Evolutionary conservation across 768 basidiomycete genomes (phyloP), one percentile per base, ranked within the genome.

Genomic region (Cystofilobasidium macerans): DNA sequence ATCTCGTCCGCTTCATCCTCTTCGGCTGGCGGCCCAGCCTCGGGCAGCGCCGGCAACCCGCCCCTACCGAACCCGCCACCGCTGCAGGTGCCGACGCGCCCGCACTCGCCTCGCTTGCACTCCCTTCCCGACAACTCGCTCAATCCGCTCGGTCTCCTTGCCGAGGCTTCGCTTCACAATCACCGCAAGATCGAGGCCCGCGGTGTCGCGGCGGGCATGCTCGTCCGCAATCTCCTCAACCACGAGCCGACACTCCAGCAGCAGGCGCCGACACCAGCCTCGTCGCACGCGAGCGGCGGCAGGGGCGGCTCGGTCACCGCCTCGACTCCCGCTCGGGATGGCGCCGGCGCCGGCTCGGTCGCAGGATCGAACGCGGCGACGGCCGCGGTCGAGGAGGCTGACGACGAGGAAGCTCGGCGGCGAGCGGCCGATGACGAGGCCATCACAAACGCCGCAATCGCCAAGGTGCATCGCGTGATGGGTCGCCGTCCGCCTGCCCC

Each of bases 61-160:
- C 26, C 47, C 8, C 16, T 30, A 6, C n/a, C 3, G 32, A 12
- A 28, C 20, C 36, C 47, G 28, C 35, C 43, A 22, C 32, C 53
- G 0, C 53, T 56, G 32, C 56, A 32, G 33, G 51, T 30, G 13
- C 71, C 72, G 48, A 69, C 70, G 35, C 77, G 79, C 6, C 79
- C 82, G 1, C 80, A 81, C 2, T 92, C 89, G 1, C 93, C 92
- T 0, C 87, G 92, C 72, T 79, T 97, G 2, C 91, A 94, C 70
- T 89, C 85, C 0, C 78, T 98, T 6, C 94, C 94, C 0, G 92
- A 97, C 75, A 94, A 94, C 73, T 79, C 87, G 0, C 79, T 98
- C 43, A 97, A 94, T 69, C 94, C 94, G 6, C 80, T 98, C 14
- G 94, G 94, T 0, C 78, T 98, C 0, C 81, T 98, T 22, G 94